phyloP scores from a whole-genome alignment of 2,329 filamentous ascomycete species.

The Massarina eburnea region DNA sequence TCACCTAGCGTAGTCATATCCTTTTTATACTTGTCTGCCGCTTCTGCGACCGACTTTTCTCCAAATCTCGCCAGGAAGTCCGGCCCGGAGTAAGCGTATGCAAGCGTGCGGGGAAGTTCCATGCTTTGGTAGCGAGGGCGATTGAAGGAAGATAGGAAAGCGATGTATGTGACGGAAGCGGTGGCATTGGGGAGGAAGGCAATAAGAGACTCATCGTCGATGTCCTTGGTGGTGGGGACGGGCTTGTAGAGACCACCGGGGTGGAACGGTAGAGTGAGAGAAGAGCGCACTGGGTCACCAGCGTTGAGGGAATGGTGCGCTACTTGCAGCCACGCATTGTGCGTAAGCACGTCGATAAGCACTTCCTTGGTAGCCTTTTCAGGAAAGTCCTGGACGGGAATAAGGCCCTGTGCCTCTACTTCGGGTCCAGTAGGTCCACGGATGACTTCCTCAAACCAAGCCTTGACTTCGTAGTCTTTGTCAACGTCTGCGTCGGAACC shows the following conservation, averaged over 20 bases:
- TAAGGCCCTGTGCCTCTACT: slow-evolving; percentile 1
- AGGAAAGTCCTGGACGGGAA: slow-evolving; percentile 1
- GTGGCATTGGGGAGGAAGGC: slow-evolving; percentile 5
- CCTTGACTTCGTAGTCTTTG: slow-evolving; percentile 1
- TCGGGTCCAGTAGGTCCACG: slow-evolving; percentile 4
- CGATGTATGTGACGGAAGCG: slow-evolving; percentile 3
- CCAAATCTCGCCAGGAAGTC: slow-evolving; percentile 1
- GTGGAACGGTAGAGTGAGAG: slow-evolving; percentile 2
- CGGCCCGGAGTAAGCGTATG: not conserved
- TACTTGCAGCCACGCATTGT: slow-evolving; percentile 6
- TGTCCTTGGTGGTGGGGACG: slow-evolving; percentile 1
- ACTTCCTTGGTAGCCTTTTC: not conserved
- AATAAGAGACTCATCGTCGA: slow-evolving; percentile 1
- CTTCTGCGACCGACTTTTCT: not conserved
- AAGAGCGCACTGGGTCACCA: slow-evolving; percentile 5
- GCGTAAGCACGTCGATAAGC: slow-evolving; percentile 4
- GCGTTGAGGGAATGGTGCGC: slow-evolving; percentile 8
- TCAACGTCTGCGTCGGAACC: not conserved
- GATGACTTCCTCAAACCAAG: slow-evolving; percentile 6
- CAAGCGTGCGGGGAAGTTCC: slow-evolving; percentile 4
- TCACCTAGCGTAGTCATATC: slow-evolving; percentile 2
- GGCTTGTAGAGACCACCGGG: slow-evolving; percentile 4
- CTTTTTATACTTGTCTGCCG: not conserved
- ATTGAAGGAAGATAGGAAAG: slow-evolving; percentile 4
- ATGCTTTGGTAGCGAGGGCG: slow-evolving; percentile 5